Percentiles rank a stretch among this genome's conserved stretches.
These are phyloP conservation scores for Myochromella boudieri DNA, from an alignment of 768 basidiomycete genomes.

Conservation along the genomic window DNA sequence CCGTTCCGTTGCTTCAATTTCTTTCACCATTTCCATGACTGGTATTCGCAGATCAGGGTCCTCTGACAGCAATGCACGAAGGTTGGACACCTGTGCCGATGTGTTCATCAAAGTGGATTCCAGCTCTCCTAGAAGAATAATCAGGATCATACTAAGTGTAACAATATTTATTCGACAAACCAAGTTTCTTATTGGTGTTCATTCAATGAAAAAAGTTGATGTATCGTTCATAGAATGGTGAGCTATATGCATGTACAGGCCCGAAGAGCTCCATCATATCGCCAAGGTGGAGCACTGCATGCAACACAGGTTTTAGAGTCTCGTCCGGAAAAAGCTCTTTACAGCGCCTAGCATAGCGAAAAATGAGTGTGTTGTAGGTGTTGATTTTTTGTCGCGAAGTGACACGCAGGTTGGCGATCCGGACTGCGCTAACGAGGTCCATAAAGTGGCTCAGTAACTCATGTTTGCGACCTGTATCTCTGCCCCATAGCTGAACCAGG, in stretches of 20 bases:
- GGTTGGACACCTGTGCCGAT: conserved; percentile 8
- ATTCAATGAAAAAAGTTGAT: too few species aligned
- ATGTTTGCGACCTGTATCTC: conserved; percentile 11
- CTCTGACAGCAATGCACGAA: conserved; percentile 11
- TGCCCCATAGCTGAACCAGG: conserved; percentile 33
- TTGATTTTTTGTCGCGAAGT: conserved; percentile 7
- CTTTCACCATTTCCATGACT: conserved; percentile 4
- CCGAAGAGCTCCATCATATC: conserved; percentile 26
- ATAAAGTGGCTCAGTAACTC: conserved; percentile 27
- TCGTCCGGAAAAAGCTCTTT: conserved; percentile 22
- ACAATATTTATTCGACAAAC: conserved; percentile 18
- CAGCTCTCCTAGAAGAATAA: conserved; percentile 9
- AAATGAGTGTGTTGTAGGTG: conserved; percentile 12
- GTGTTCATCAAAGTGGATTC: conserved; percentile 10
- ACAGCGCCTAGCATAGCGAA: conserved; percentile 19
- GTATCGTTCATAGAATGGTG: conserved; percentile 21
- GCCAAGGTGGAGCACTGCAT: conserved; percentile 29
- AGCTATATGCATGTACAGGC: too few species aligned
- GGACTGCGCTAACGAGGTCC: too few species aligned
- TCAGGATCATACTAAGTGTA: background rate
- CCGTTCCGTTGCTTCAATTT: conserved; percentile 2
- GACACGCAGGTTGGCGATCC: too few species aligned
- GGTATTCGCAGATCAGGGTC: conserved; percentile 2
- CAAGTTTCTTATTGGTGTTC: too few species aligned
- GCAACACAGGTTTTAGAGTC: conserved; percentile 28